Evolutionary conservation across 2,329 filamentous ascomycete genomes (phyloP).

Genomic region (Arthrinium puccinioides): DNA sequence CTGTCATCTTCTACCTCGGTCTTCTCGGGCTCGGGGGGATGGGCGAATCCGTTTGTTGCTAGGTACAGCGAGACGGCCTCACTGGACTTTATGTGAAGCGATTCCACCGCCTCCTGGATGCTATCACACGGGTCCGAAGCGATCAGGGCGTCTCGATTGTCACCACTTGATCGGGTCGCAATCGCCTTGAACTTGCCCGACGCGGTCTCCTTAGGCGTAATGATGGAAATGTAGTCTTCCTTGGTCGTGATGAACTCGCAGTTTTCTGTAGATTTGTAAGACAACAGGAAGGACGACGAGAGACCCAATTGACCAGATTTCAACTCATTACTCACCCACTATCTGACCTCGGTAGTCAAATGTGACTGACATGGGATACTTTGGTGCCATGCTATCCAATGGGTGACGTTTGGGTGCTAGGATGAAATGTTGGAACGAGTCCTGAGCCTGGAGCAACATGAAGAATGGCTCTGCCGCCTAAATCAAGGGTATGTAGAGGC

Average conservation of each 20-base stretch:
- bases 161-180: slow-evolving; percentile 14
- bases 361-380: slow-evolving; percentile 1
- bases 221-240: slow-evolving; percentile 17
- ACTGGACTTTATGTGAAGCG: slow-evolving; percentile 19
- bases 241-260: slow-evolving; percentile 20
- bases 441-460: no score
- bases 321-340: slow-evolving; percentile 16
- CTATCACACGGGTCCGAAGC: slow-evolving; percentile 13
- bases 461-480: no score
- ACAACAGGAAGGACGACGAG: not conserved
- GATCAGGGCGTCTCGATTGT: slow-evolving; percentile 14
- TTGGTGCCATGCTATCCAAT: not conserved
- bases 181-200: slow-evolving; percentile 15
- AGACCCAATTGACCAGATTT: not conserved
- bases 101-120: slow-evolving; percentile 14
- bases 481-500: no score
- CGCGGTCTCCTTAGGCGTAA: slow-evolving; percentile 14
- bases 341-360: slow-evolving; percentile 18
- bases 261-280: slow-evolving; percentile 16
- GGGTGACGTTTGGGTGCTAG: no score
- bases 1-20: slow-evolving; percentile 11
- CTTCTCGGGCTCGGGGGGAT: slow-evolving; percentile 12
- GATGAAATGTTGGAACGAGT: no score
- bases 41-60: slow-evolving; percentile 16
- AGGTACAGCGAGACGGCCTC: slow-evolving; percentile 19